Evolutionary conservation across 108 stramenopile genomes (phyloP), one percentile per base, ranked within the genome.

Genomic region (Chaetoceros muelleri): DNA sequence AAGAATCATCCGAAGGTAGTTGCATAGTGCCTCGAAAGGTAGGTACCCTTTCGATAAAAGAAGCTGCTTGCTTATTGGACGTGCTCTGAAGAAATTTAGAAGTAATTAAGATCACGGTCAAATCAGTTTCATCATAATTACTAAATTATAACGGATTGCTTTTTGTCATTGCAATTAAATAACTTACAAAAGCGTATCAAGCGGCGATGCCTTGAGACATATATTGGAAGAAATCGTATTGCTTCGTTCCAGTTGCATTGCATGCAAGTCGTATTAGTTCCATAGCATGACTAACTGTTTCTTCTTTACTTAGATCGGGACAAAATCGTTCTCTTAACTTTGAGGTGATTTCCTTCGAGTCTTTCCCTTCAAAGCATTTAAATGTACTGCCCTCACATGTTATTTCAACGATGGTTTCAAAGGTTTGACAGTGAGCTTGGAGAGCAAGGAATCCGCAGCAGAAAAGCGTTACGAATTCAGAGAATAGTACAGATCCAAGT

Each of bases 401-500:
- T 30, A 96, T 86, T 61, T 89, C 93, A 34, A 98, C 89, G 18
- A 96, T 63, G 7, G 87, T 83, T 24, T 85, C 55, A 58, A 98
- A 90, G 5, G 83, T 93, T 30, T 85, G 75, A 26, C 64, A 69
- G 61, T 96, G 87, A 5, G 85, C 74, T 60, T 94, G 95, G n/a
- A 98, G 72, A n/a, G 96, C 95, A 49, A 96, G 69, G 67, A 98
- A 98, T 24, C 96, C 96, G 53, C 92, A 91, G 58, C 90, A 88
- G 60, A 98, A 96, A 24, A 89, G 64, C 28, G 85, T 93, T n/a
- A 94, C 90, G 66, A 98, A 95, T 47, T 95, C 91, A 51, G 90
- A 92, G 75, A 96, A 98, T n/a, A 89, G 65, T 30, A 86, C 78
- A 23, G 84, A 85, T 44, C 69, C 71, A 24, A 90, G 49, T 0